Evolutionary conservation across 164 flowering plant species (phyloP), one percentile per base, ranked within the genome.

Genomic region (Stephania cephalantha): DNA sequence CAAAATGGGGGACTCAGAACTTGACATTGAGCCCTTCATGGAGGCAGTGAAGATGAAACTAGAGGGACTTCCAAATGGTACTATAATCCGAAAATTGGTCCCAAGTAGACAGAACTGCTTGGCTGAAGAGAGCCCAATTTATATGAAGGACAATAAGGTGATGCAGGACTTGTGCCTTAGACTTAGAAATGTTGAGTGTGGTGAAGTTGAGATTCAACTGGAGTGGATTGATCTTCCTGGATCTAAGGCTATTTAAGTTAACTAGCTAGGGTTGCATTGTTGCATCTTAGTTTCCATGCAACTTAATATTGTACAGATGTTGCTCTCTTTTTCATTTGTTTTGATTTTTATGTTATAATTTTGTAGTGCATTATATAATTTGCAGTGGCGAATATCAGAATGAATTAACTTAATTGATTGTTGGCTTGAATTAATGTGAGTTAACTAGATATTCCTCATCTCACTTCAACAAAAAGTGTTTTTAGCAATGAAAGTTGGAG

Each of bases 1-100:
- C 83, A 84, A 79, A 76, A 92, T 92, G 95, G 97, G 97, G 15
- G 91, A 88, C 22, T 92, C 93, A 5, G 92, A 88, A 68, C 84
- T 93, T 20, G 86, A 87, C 67, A 85, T 93, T 35, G 67, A 71
- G 20, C 80, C 85, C 1, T 84, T 87, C 48, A 5, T 89, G 5
- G 91, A 87, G 68, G 91, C 86, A 3, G 76, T 85, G n/a, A 85
- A 74, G 81, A 79, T 86, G 89, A 71, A 66, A 1, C 70, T 85
- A 45, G 80, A 74, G 2, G 82, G 80, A 30, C 75, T 85, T 63
- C 91, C 88, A 20, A 80, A 73, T 73, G 93, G 92, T 12, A 85
- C 93, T 1, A 70, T 88, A 15, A 71, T 91, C 45, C 85, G 75
- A 6, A 87, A 64, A 73, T 68, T 89, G 3, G 73, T 69, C 55